phyloP scores from a whole-genome alignment of 805 yeast species.

The Candida stauntonica region DNA sequence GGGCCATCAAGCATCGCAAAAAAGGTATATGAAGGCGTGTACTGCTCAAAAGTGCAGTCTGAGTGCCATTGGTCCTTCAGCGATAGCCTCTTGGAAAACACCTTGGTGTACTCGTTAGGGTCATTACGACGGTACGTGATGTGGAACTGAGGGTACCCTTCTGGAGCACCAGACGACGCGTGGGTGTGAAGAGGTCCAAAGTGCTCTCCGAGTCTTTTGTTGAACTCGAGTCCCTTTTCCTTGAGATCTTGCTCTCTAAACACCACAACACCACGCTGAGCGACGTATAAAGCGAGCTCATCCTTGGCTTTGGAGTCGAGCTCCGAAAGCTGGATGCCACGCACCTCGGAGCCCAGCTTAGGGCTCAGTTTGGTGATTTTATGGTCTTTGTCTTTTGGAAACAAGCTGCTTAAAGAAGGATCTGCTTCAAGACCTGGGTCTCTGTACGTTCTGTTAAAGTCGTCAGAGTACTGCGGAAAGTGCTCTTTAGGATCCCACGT shows the following conservation, averaged over 20 bases:
- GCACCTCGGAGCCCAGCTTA: conserved; percentile 61
- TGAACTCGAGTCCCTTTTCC: conserved; percentile 43
- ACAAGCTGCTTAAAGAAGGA: conserved; percentile 46
- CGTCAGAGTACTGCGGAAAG: conserved; percentile 43
- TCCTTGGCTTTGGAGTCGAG: conserved; percentile 54
- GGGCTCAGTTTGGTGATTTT: conserved; percentile 49
- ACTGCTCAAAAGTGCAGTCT: conserved; percentile 12
- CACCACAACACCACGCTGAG: conserved; percentile 63
- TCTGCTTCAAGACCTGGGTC: conserved; percentile 73
- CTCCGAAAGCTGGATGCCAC: conserved; percentile 54
- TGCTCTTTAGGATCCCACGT: conserved; percentile 62
- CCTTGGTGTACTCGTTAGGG: conserved; percentile 29
- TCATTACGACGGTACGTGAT: conserved; percentile 39
- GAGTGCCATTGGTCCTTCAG: conserved; percentile 17
- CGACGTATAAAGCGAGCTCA: conserved; percentile 65
- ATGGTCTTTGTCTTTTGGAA: conserved; percentile 32
- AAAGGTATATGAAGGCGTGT: conserved; percentile 33
- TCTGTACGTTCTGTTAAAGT: conserved; percentile 41
- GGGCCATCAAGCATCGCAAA: conserved; percentile 50
- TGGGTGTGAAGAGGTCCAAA: conserved; percentile 72
- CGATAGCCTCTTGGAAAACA: conserved; percentile 19
- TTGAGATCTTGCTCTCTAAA: conserved; percentile 66
- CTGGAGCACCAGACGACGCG: conserved; percentile 70
- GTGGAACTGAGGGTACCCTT: conserved; percentile 55
- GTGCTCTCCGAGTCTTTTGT: conserved; percentile 50